Evolutionary conservation across 2,329 filamentous ascomycete species (phyloP).

Genomic region (Curvularia sp.): DNA sequence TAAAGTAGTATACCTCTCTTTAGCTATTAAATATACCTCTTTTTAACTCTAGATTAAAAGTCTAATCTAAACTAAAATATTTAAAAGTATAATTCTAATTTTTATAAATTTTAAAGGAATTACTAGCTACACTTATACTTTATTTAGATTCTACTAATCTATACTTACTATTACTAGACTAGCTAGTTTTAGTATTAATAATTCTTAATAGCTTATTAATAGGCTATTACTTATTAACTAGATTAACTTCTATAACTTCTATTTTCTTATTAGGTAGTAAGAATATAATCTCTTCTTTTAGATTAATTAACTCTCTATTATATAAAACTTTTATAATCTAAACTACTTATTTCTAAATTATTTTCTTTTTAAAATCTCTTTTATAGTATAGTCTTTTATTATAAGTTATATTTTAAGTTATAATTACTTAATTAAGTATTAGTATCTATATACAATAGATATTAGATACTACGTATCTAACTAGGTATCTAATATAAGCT

Average conservation of each 20-base stretch:
- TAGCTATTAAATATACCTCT: no score
- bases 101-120: neutral
- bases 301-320: neutral
- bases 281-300: neutral
- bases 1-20: no score
- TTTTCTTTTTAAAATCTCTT: neutral
- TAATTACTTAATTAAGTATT: no score
- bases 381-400: neutral
- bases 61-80: neutral
- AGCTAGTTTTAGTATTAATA: neutral
- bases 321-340: neutral
- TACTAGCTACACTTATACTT: neutral
- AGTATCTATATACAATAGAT: neutral
- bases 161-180: no score
- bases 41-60: neutral
- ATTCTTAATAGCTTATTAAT: neutral
- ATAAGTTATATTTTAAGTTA: neutral
- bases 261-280: neutral
- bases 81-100: neutral
- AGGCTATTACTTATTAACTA: no score
- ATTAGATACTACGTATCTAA: neutral
- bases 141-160: neutral
- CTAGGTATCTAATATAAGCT: neutral
- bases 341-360: neutral
- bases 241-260: neutral